Conservation (phyloP, 2,329 filamentous ascomycete genomes). For the Talaromyces sp. region DNA sequence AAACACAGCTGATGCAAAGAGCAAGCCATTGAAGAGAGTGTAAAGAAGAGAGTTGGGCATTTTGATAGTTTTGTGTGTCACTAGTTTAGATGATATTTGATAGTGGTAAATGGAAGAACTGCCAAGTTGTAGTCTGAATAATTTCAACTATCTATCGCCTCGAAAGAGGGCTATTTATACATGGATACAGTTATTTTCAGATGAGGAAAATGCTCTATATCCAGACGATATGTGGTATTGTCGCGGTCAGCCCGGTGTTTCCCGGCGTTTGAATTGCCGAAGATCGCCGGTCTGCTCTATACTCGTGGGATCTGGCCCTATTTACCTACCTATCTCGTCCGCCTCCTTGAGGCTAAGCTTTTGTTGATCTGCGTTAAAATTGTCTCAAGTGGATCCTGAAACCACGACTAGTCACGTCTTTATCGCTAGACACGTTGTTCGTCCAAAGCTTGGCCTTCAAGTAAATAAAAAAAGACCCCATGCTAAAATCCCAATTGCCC, state of each 20-base stretch:
- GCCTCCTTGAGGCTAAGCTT: background rate
- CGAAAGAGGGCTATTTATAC: background rate
- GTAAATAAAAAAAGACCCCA: background rate
- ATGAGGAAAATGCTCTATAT: background rate
- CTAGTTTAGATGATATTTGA: background rate
- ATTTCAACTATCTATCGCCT: background rate
- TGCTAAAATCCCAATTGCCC: background rate
- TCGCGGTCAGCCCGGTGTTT: background rate
- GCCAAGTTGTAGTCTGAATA: background rate
- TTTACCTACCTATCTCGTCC: background rate
- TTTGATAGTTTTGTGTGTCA: background rate
- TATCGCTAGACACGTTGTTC: background rate
- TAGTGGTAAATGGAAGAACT: background rate
- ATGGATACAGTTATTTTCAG: background rate
- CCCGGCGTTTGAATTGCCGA: background rate
- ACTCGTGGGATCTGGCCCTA: background rate
- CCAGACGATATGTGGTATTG: background rate
- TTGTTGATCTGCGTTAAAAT: background rate
- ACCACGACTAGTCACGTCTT: background rate
- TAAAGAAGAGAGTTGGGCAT: background rate
- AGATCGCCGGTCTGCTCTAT: background rate
- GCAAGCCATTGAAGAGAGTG: background rate
- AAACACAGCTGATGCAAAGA: background rate
- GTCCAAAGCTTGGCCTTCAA: background rate
- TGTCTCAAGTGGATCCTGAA: background rate